These are phyloP conservation scores for Viola odorata DNA, from an alignment of 345 rosid species.

Conservation along the genomic window DNA sequence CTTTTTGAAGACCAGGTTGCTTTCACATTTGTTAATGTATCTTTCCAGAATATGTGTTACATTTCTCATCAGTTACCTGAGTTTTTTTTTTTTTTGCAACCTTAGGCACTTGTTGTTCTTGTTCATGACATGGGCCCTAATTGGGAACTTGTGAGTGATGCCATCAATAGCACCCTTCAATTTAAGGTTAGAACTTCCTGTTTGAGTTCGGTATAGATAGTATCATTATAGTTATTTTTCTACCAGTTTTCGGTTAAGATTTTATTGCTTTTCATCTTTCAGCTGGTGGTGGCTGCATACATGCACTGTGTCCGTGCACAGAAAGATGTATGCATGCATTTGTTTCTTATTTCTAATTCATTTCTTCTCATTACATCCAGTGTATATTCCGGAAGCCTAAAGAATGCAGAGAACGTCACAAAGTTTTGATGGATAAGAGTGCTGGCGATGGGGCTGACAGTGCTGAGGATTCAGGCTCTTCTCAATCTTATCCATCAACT, in stretches of 20 bases:
- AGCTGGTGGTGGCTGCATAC: conserved; percentile 6
- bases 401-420: conserved; percentile 99
- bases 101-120: conserved; percentile 94
- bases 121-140: conserved; percentile 99
- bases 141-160: conserved; percentile 99
- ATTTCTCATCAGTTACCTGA: conserved; percentile 20
- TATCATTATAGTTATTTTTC: background rate
- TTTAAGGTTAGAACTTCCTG: conserved; percentile 50
- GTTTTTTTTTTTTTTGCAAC: conserved; percentile 13
- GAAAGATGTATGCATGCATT: no score
- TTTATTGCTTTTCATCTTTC: background rate
- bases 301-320: no score
- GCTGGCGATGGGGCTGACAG: conserved; percentile 96
- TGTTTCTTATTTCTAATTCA: background rate
- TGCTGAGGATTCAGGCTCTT: conserved; percentile 97
- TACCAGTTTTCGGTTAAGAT: no score
- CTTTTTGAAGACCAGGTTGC: conserved; percentile 95
- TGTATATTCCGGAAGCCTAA: conserved; percentile 80
- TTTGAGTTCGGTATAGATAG: no score
- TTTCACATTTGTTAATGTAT: conserved; percentile 10
- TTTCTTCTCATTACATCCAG: conserved; percentile 34
- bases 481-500: conserved; percentile 97
- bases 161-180: conserved; percentile 79
- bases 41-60: conserved; percentile 15
- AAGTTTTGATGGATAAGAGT: conserved; percentile 74